These are phyloP conservation scores for Mycena epipterygia DNA, from an alignment of 768 basidiomycete genomes.

Conservation along the genomic window DNA sequence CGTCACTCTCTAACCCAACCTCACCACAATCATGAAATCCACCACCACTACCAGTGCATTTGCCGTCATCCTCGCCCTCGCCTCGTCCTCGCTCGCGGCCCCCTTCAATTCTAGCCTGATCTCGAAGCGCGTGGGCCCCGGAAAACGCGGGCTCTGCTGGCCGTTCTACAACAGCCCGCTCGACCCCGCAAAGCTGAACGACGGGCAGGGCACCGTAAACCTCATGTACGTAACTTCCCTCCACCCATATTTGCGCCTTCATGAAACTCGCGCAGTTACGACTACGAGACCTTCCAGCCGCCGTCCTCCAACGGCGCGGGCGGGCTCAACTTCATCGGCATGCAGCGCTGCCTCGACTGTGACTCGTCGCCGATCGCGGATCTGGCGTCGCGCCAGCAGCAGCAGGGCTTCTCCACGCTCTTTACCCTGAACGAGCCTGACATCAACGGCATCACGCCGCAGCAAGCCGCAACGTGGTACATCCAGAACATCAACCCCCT, in stretches of 20 bases:
- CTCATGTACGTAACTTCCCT: constrained; percentile 20
- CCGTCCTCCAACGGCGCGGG: constrained; percentile 51
- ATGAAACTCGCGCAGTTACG: constrained; percentile 43
- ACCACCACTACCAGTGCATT: constrained; percentile 11
- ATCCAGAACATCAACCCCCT: constrained; percentile 52
- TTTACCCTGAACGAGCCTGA: constrained; percentile 53
- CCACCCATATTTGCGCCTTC: background rate
- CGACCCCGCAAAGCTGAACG: constrained; percentile 41
- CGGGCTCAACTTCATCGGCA: constrained; percentile 54
- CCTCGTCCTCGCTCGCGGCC: constrained; percentile 30
- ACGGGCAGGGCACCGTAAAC: constrained; percentile 48
- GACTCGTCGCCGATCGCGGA: constrained; percentile 49
- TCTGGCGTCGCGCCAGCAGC: constrained; percentile 47
- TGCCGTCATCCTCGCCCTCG: constrained; percentile 17
- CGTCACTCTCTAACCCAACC: background rate
- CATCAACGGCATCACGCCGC: constrained; percentile 43
- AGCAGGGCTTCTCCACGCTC: constrained; percentile 34
- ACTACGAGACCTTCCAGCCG: constrained; percentile 52
- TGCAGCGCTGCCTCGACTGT: constrained; percentile 55
- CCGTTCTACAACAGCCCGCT: constrained; percentile 49
- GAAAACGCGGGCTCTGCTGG: constrained; percentile 55
- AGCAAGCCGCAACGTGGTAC: constrained; percentile 52
- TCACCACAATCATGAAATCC: constrained; percentile 26
- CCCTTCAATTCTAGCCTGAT: constrained; percentile 2
- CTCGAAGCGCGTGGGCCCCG: constrained; percentile 41